Base-by-base conservation (phyloP, 352 stramenopile species). In the Phytophthora pluvialis region DNA sequence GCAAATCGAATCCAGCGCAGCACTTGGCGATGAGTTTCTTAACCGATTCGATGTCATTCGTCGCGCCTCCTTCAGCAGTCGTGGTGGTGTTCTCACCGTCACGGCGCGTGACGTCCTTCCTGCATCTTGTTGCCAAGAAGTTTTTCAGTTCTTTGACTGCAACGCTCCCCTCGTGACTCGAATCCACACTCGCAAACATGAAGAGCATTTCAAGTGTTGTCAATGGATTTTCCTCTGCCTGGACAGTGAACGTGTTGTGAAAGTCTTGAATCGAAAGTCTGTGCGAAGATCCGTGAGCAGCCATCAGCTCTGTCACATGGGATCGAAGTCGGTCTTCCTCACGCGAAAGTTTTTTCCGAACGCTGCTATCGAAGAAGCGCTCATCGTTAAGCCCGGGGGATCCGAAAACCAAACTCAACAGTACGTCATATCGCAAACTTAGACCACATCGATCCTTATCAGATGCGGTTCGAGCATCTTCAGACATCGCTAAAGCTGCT, bases 331-430 rank as follows among this genome's bases (percentile, higher is more conserved):
- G 12, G 0, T 21, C 25, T 25, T 72, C 57, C 7, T 71, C 46
- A 15, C 42, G 43, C 2, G 43, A n/a, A 11, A 88, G 29, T 13
- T 77, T 82, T 1, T 26, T 18, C 3, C 53, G 36, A 13, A 90
- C 58, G 3, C 8, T 8, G 1, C 11, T 44, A 5, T 60, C 18
- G 5, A 68, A 64, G 12, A 71, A 71, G 11, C 6, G 12, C 0
- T 46, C 33, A n/a, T 84, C 75, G 2, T 67, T 57, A 6, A 87
- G 52, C 10, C 63, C 47, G 2, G 75, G 75, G 5, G 56, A 63
- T 6, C 77, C 77, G 60, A 89, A 89, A 3, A 86, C 36, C 16
- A 89, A 39, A 31, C 74, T 74, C 45, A 90, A 69, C 4, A 90
- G 60, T 5, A 90, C 63, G 12, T 88, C 81, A 25, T 86, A 90